Percentiles rank a stretch among this genome's conserved stretches.
These are phyloP conservation scores for Dryadomyces sulphureus DNA, from an alignment of 2,329 filamentous ascomycete genomes.

Conservation along the genomic window DNA sequence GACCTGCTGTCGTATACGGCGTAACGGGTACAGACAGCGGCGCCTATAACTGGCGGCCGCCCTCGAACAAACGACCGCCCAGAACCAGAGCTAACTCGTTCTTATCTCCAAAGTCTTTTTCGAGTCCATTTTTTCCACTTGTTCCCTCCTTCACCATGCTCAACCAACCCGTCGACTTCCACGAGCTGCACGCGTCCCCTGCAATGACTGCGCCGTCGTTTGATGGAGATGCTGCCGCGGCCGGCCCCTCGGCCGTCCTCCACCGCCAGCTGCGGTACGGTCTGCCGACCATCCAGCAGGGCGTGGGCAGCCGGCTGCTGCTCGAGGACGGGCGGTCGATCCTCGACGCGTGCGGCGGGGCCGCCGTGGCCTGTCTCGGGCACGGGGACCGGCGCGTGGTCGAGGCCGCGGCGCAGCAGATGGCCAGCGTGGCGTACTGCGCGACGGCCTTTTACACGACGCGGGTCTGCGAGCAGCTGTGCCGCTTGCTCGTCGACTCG, in stretches of 20 bases:
- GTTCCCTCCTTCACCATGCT: background rate
- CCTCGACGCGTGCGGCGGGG: conserved; percentile 29
- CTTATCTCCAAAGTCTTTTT: background rate
- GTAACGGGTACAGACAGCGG: too few species aligned
- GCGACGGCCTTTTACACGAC: conserved; percentile 27
- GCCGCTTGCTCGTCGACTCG: conserved; percentile 20
- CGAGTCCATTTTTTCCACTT: background rate
- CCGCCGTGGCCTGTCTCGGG: conserved; percentile 31
- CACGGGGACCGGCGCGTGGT: conserved; percentile 26
- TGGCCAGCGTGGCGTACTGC: conserved; percentile 26
- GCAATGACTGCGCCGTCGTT: background rate
- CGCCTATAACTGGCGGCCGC: background rate
- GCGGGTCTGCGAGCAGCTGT: conserved; percentile 23
- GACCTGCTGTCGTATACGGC: too few species aligned
- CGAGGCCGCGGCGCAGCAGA: conserved; percentile 24
- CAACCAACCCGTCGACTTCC: background rate
- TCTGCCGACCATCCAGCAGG: conserved; percentile 18
- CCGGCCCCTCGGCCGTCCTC: conserved; percentile 20
- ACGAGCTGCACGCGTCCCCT: background rate
- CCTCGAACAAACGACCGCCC: background rate
- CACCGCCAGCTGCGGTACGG: conserved; percentile 21
- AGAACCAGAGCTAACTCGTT: too few species aligned
- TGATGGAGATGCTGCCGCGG: too few species aligned
- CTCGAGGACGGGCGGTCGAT: conserved; percentile 25
- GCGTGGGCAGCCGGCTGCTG: conserved; percentile 22